Evolutionary conservation across 257 asterid genomes (phyloP).

Genomic region (Solanum ossicruentum): DNA sequence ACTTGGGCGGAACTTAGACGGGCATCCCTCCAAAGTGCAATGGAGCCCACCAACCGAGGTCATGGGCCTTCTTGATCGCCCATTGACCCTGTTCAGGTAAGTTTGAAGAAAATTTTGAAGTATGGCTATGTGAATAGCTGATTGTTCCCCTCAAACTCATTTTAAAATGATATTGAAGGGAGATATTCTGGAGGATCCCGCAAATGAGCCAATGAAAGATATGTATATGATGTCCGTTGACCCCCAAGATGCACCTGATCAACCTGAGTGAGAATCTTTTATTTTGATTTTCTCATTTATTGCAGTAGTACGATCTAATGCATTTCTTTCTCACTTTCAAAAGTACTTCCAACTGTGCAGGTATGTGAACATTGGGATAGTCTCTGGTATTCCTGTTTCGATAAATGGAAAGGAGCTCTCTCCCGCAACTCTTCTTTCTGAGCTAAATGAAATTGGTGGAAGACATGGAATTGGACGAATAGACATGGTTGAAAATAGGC

Average conservation of each 20-base stretch:
- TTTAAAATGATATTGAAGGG: slow-evolving; percentile 30
- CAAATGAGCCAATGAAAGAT: slow-evolving; percentile 83
- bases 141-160: background rate
- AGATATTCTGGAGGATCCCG: slow-evolving; percentile 90
- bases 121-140: background rate
- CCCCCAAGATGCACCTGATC: slow-evolving; percentile 72
- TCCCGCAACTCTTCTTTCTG: slow-evolving; percentile 73
- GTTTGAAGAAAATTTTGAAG: background rate
- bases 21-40: background rate
- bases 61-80: background rate
- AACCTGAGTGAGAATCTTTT: slow-evolving; percentile 59
- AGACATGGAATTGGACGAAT: slow-evolving; percentile 82
- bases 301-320: background rate
- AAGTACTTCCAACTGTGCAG: slow-evolving; percentile 13
- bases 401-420: slow-evolving; percentile 61
- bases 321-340: background rate
- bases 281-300: background rate
- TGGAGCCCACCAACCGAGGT: background rate
- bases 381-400: slow-evolving; percentile 67
- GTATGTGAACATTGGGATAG: slow-evolving; percentile 67
- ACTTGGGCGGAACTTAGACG: background rate
- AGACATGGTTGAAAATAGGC: slow-evolving; percentile 89
- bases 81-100: background rate
- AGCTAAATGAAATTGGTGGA: slow-evolving; percentile 75
- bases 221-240: slow-evolving; percentile 87